These are phyloP conservation scores for Gorgonomyces haynaldii DNA, from an alignment of 192 early-diverging fungal genomes.

Conservation along the genomic window DNA sequence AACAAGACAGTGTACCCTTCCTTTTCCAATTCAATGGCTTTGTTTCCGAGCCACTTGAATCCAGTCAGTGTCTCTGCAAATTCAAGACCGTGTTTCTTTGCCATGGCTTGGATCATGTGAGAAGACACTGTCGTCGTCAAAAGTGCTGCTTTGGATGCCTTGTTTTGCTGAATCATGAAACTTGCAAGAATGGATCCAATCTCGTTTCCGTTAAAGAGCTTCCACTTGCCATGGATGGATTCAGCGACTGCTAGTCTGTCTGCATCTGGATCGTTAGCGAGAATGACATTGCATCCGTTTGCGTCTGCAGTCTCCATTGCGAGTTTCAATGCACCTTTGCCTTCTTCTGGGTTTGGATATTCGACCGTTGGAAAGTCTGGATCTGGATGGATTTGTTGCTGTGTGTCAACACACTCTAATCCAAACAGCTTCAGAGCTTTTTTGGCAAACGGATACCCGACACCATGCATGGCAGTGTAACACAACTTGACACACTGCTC, in stretches of 20 bases:
- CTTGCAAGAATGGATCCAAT: slow-evolving; percentile 73
- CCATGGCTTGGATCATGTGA: slow-evolving; percentile 67
- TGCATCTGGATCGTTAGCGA: slow-evolving; percentile 89
- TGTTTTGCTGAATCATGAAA: slow-evolving; percentile 33
- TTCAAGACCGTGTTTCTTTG: slow-evolving; percentile 58
- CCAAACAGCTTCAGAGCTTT: slow-evolving; percentile 57
- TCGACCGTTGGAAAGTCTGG: slow-evolving; percentile 75
- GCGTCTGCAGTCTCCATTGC: slow-evolving; percentile 19
- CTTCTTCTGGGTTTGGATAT: slow-evolving; percentile 62
- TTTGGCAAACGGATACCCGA: slow-evolving; percentile 66
- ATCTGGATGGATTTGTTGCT: slow-evolving; percentile 63
- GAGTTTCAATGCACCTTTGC: slow-evolving; percentile 62
- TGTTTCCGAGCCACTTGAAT: slow-evolving; percentile 93
- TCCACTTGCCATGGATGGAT: slow-evolving; percentile 56
- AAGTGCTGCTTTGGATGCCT: slow-evolving; percentile 49
- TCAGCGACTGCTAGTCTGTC: slow-evolving; percentile 69
- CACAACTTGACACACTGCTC: slow-evolving; percentile 51
- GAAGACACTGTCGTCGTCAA: slow-evolving; percentile 81
- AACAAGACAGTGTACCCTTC: slow-evolving; percentile 62
- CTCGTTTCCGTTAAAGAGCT: slow-evolving; percentile 79
- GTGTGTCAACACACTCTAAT: slow-evolving; percentile 51
- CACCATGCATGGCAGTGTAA: slow-evolving; percentile 95
- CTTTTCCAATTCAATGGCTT: slow-evolving; percentile 52
- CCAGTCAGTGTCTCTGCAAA: slow-evolving; percentile 91
- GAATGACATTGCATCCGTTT: slow-evolving; percentile 44